Evolutionary conservation across 2,329 filamentous ascomycete species (phyloP).

Genomic region (Cordyceps pruinosa): DNA sequence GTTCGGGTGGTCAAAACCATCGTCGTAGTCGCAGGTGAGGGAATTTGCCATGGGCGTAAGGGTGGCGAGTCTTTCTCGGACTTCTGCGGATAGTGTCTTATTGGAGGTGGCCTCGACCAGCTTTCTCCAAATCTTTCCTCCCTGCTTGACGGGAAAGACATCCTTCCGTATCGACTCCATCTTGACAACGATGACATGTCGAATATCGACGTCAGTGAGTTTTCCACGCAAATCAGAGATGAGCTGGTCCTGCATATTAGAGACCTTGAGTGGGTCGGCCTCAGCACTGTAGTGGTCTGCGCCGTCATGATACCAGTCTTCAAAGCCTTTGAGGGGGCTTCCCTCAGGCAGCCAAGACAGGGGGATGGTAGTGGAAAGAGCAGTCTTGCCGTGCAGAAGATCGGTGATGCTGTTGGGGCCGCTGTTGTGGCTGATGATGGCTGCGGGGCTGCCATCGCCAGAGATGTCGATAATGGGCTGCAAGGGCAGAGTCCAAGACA

Average conservation of each 20-base stretch:
- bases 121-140: constrained; percentile 31
- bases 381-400: constrained; percentile 22
- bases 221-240: constrained; percentile 21
- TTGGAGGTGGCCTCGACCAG: constrained; percentile 26
- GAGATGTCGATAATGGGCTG: constrained; percentile 29
- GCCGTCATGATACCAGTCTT: constrained; percentile 23
- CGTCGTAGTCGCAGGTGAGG: constrained; percentile 30
- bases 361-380: constrained; percentile 18
- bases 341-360: constrained; percentile 23
- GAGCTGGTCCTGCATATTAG: constrained; percentile 30
- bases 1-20: constrained; percentile 20
- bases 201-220: constrained; percentile 29
- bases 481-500: constrained; percentile 29
- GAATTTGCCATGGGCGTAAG: constrained; percentile 28
- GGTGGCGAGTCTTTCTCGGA: constrained; percentile 22
- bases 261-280: constrained; percentile 33
- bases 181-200: constrained; percentile 35
- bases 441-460: constrained; percentile 22
- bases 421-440: constrained; percentile 20
- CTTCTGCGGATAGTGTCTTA: constrained; percentile 26
- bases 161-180: constrained; percentile 39
- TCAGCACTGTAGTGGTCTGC: constrained; percentile 28
- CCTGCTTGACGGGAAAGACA: constrained; percentile 38
- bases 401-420: constrained; percentile 22
- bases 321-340: constrained; percentile 13